phyloP scores from a whole-genome alignment of 768 basidiomycete genomes.

The Calvatia gigantea region DNA sequence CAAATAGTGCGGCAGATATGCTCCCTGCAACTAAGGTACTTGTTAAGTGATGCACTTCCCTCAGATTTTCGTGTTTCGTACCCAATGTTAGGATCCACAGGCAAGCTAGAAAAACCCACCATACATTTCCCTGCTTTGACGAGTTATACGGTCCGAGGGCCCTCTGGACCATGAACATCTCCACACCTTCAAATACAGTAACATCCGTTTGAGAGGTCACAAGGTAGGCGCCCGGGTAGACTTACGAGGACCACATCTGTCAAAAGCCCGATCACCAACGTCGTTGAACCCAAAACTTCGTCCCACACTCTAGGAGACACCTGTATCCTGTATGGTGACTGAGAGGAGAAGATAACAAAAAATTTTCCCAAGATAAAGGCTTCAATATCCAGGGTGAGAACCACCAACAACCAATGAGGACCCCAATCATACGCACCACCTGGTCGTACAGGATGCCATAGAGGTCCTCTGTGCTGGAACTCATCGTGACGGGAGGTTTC shows the following conservation, averaged over 20 bases:
- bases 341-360: background rate
- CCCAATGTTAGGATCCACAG: background rate
- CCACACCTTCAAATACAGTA: background rate
- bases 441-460: background rate
- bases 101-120: background rate
- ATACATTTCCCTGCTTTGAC: background rate
- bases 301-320: background rate
- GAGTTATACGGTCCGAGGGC: background rate
- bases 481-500: too few species aligned
- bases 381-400: too few species aligned
- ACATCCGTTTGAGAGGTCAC: background rate
- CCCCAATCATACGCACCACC: too few species aligned
- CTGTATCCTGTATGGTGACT: background rate
- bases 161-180: slow-evolving; percentile 3
- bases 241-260: background rate
- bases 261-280: background rate
- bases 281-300: background rate
- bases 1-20: background rate
- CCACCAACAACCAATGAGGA: background rate
- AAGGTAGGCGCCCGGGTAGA: background rate
- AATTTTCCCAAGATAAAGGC: background rate
- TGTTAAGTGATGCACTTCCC: background rate
- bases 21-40: background rate
- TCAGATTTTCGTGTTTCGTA: background rate
- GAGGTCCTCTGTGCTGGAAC: too few species aligned